Base-by-base conservation (phyloP, 208 protist genomes). In the Crithidia bombi region DNA sequence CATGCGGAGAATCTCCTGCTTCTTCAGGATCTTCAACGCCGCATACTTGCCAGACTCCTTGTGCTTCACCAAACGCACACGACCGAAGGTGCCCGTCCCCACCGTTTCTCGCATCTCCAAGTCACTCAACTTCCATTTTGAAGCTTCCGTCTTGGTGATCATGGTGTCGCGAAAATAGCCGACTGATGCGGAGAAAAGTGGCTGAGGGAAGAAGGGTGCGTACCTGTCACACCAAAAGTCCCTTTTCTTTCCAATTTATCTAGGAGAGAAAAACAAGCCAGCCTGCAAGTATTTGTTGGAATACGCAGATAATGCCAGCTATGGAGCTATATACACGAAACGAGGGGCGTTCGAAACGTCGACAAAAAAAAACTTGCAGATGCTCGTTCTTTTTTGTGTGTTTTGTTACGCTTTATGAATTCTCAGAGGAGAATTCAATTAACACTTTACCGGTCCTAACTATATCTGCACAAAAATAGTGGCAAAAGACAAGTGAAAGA, bases 81-180 rank as follows among this genome's bases (percentile, higher is more conserved):
- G 87, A 23, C 96, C 96, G 63, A 98, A 98, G 58, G 97, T 97
- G 25, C 97, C 97, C n/a, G 90, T 95, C 12, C 97, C 97, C 32
- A 98, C 73, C 33, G 98, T 92, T 47, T 93, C 87, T 32, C 86
- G 61, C 70, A 97, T 81, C 63, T 96, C 90, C 72, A 98, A 85
- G 75, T 98, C 94, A n/a, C 78, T 79, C 25, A 96, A 76, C 69
- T 86, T 89, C 89, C 91, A 96, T 73, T 75, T 78, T 17, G 73
- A 73, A 33, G 79, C 76, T n/a, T 94, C 91, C 21, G 72, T 80
- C 47, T 80, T 88, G n/a, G 78, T 85, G 36, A 85, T 70, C 79
- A 86, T 79, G 19, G 51, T 64, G 46, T 25, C 14, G 19, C 14
- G 12, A 3, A 65, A 72, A 58, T 15, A 57, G 17, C 21, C 44